Percentiles rank a stretch among this genome's conserved stretches.
These are phyloP conservation scores for Globisporangium cystogenes DNA, from an alignment of 352 stramenopile genomes.

Conservation along the genomic window DNA sequence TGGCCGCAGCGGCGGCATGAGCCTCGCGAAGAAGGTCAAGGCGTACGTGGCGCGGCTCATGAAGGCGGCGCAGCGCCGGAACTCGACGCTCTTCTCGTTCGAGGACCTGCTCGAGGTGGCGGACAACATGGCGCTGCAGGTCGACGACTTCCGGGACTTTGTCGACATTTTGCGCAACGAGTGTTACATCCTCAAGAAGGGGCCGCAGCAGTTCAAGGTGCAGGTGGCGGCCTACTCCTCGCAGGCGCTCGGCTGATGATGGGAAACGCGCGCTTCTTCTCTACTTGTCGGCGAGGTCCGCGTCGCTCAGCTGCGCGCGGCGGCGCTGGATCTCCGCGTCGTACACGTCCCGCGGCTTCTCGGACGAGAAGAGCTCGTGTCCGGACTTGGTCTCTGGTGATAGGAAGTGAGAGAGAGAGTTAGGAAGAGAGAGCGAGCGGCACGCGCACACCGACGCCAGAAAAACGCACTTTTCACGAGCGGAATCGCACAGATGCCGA, in stretches of 20 bases:
- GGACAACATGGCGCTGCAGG: conserved; percentile 64
- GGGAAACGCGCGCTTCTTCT: too few species aligned
- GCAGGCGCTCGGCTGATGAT: too few species aligned
- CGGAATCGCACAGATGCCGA: conserved; percentile 69
- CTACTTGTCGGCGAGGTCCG: conserved; percentile 18
- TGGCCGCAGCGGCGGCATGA: conserved; percentile 60
- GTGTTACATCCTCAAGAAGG: conserved; percentile 83
- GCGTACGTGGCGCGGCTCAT: conserved; percentile 74
- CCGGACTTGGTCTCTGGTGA: conserved; percentile 66
- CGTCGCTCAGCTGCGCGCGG: conserved; percentile 55
- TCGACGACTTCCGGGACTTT: conserved; percentile 82
- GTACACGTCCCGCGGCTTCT: conserved; percentile 76
- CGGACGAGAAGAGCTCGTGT: conserved; percentile 82
- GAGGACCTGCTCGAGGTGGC: conserved; percentile 69
- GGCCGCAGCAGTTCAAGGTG: conserved; percentile 71
- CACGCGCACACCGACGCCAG: too few species aligned
- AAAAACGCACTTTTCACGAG: conserved; percentile 43
- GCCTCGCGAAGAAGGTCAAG: conserved; percentile 74
- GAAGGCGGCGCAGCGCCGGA: conserved; percentile 49
- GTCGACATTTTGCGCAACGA: conserved; percentile 85
- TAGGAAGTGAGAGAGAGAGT: conserved; percentile 4
- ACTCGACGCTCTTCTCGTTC: conserved; percentile 69
- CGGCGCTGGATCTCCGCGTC: conserved; percentile 63
- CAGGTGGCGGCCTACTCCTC: conserved; percentile 58
- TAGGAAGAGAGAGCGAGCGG: too few species aligned